Percentiles rank a stretch among this genome's conserved stretches.
Evolutionary conservation across 2,329 filamentous ascomycete species (phyloP).

Genomic region (Phialophora tarda): DNA sequence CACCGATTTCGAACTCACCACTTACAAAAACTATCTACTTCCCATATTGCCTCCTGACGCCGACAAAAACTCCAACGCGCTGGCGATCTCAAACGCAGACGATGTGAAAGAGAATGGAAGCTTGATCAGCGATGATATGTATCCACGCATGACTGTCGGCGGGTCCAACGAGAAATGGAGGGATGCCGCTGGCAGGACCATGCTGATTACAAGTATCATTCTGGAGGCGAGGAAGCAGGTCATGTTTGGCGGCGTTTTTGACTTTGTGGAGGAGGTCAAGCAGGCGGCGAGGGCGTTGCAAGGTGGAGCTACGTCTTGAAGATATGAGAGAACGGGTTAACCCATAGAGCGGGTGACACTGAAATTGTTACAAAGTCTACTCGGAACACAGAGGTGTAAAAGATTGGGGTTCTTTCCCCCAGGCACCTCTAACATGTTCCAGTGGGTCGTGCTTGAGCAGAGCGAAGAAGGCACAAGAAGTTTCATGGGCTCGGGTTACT

Average conservation of each 20-base stretch:
- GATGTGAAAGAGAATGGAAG: constrained; percentile 15
- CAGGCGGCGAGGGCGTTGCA: constrained; percentile 23
- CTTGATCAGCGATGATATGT: constrained; percentile 26
- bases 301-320: background rate
- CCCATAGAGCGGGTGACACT: background rate
- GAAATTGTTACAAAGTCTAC: too few species aligned
- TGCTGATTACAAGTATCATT: constrained; percentile 30
- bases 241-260: constrained; percentile 25
- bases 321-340: background rate
- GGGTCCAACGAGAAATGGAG: constrained; percentile 25
- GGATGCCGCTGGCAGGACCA: constrained; percentile 13
- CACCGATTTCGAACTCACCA: constrained; percentile 25
- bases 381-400: too few species aligned
- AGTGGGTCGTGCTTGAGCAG: background rate
- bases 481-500: background rate
- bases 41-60: constrained; percentile 27
- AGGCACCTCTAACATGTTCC: background rate
- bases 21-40: constrained; percentile 26
- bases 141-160: constrained; percentile 24
- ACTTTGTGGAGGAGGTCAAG: constrained; percentile 28
- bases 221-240: constrained; percentile 11
- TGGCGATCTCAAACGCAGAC: constrained; percentile 10
- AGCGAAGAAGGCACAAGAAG: background rate
- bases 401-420: too few species aligned
- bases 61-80: constrained; percentile 16